Evolutionary conservation across 2,329 filamentous ascomycete species (phyloP), one percentile per base, ranked within the genome.

Genomic region (Cladorrhinum sp.): DNA sequence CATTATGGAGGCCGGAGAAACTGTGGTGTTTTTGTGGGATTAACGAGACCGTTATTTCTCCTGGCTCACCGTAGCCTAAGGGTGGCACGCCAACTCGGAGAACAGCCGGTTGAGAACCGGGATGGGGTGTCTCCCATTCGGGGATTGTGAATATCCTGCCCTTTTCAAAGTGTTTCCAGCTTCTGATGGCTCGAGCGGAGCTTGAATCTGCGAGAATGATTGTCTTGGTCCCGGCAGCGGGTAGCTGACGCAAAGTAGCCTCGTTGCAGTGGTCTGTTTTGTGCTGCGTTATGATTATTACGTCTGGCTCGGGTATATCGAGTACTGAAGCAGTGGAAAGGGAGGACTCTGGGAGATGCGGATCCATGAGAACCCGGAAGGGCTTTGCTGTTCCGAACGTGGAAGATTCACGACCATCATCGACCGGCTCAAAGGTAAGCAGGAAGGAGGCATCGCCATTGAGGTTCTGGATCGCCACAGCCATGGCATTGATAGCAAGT

Each of bases 1-100:
- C 88, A 60, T 84, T 84, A 69, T 90, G 87, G 0, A 89, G 68
- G 2, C 83, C 81, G 7, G 82, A 83, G 67, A 82, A 83, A 3
- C 86, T 67, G 67, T 90, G 86, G 52, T 78, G 73, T 68, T 82
- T 85, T 57, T 86, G 83, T 0, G 82, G 77, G 27, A 91, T 81
- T 70, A 85, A 86, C 1, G 87, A 79, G n/a, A 92, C 78, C 0
- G 87, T 90, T n/a, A 91, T 79, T 74, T 91, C 87, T 18, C 89
- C 89, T 8, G 79, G 76, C 13, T 78, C 74, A 4, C 78, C 78
- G 0, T 79, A 73, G 2, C 79, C 75, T 23, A 81, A 71, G 0
- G 85, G 72, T 2, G 84, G 82, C 3, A 91, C 76, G 0, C 79
- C 74, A 8, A 90, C 71, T 2, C 79, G 74, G 8, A 76, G 59